Base-by-base conservation (phyloP, 176 grass and related monocot species). In the Phragmites australis region DNA sequence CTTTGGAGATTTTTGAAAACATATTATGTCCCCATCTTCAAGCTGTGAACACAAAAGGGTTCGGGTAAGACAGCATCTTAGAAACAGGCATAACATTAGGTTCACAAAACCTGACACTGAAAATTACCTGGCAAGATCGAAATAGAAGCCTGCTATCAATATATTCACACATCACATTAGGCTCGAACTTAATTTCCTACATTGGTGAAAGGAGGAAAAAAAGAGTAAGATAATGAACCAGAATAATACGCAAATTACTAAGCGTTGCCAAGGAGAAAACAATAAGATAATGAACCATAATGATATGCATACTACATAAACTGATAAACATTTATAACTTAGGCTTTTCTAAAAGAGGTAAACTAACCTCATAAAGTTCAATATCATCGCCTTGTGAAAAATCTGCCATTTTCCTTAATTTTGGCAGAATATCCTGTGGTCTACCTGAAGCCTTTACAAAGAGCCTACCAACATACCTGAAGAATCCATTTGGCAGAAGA, bases 171-270 rank as follows among this genome's bases (percentile, higher is more conserved):
- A 99, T 99, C 29, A 99, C 92, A 88, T 68, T 93, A 75, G 97
- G 92, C 50, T 99, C 96, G 6, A 99, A 99, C 72, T 99, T 99
- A 74, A 99, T 99, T 96, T 96, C 97, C 97, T 99, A 84, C 6
- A 75, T 63, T 83, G 59, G 45, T 57, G 60, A 80, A 85, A 58
- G 83, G 52, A 57, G 83, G 46, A 54, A 39, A 56, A 74, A 86
- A 71, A 31, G 56, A 2, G 48, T 86, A 70, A 84, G 29, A 93
- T 74, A 78, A 40, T 26, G 30, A 70, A 76, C 13, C 42, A 30
- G 1, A n/a, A 83, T 61, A 66, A 48, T 78, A 48, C 45, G 12
- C 43, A 32, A 39, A 80, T 42, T 46, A 58, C 30, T n/a, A 51
- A 60, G 43, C 41, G 76, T 73, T 15, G 15, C 21, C 29, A 65